Percentiles rank a stretch among this genome's conserved stretches.
phyloP scores from a whole-genome alignment of 139 green algal genomes.

The Chara braunii region DNA sequence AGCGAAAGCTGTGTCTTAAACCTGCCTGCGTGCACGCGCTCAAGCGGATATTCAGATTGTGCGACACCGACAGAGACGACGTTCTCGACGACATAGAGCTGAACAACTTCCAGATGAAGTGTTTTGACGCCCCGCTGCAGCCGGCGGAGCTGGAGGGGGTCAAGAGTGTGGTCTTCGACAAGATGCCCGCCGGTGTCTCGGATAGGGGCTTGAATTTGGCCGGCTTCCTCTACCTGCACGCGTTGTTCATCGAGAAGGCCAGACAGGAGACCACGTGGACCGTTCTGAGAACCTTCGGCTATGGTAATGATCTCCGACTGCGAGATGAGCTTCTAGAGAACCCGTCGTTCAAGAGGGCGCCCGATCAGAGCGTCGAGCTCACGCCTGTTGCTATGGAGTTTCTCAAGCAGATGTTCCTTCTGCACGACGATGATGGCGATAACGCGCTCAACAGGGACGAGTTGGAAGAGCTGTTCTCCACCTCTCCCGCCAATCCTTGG shows the following conservation, averaged over 20 bases:
- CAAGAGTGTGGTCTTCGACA: slow-evolving; percentile 72
- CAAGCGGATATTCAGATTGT: slow-evolving; percentile 77
- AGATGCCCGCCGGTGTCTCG: slow-evolving; percentile 51
- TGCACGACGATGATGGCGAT: slow-evolving; percentile 4
- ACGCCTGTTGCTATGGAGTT: slow-evolving; percentile 4
- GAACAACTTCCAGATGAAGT: slow-evolving; percentile 71
- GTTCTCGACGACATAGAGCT: slow-evolving; percentile 70
- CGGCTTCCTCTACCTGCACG: slow-evolving; percentile 90
- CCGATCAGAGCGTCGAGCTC: slow-evolving; percentile 31
- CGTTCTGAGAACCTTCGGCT: slow-evolving; percentile 41
- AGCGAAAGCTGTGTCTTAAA: slow-evolving; percentile 42
- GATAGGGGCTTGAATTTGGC: slow-evolving; percentile 65
- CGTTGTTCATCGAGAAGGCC: slow-evolving; percentile 87
- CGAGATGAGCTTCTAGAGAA: not conserved
- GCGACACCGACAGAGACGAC: slow-evolving; percentile 67
- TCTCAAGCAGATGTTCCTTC: slow-evolving; percentile 1
- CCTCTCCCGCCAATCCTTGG: slow-evolving; percentile 10
- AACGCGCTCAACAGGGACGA: slow-evolving; percentile 2
- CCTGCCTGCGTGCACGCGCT: slow-evolving; percentile 64
- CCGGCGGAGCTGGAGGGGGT: slow-evolving; percentile 75
- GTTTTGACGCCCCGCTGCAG: slow-evolving; percentile 16
- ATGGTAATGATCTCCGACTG: slow-evolving; percentile 15
- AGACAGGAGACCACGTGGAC: slow-evolving; percentile 84
- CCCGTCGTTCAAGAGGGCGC: not conserved
- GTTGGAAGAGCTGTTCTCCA: slow-evolving; percentile 33